Evolutionary conservation across 2,329 filamentous ascomycete species (phyloP), one percentile per base, ranked within the genome.

Genomic region (Acrocalymma vagum): DNA sequence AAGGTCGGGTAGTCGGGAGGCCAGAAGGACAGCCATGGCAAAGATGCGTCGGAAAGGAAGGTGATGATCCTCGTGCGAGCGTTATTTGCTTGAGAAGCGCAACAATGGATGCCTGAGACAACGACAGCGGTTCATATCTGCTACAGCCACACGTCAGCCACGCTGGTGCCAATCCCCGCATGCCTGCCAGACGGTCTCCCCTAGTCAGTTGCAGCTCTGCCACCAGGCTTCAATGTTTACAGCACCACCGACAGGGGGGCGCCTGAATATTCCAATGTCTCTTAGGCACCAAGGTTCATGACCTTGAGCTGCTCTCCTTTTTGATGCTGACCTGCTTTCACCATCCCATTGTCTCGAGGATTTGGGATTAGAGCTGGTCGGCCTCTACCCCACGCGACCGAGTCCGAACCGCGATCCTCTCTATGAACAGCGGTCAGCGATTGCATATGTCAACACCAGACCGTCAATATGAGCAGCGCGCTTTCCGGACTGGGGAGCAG

Each of bases 231-330:
- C 58, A 51, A 38, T 42, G 33, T 52, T 48, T 30, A 43, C 32
- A 35, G 36, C 28, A 26, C 35, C 36, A 26, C 16, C n/a, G n/a
- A n/a, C 24, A 45, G 14, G 41, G 46, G 44, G 56, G 51, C 58
- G 60, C 62, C 60, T 63, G 52, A 48, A 35, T 22, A 29, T 20
- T 44, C 29, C 57, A 41, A 66, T 67, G 63, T 38, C 34, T 48
- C 39, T 51, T 53, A 67, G 58, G 55, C 57, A 61, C 51, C 55
- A 44, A 55, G 42, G 48, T 58, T 37, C 31, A 58, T 64, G 58
- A 65, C 57, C 45, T 54, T 32, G 26, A 55, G 38, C 52, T 51
- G 51, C 34, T 8, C 11, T 29, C 17, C 23, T 34, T 14, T 20
- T 38, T 25, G 38, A 40, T 45, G 35, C 33, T 48, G 46, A 48